Evolutionary conservation across 768 basidiomycete genomes (phyloP), one percentile per base, ranked within the genome.

Genomic region (Trametes punicea): DNA sequence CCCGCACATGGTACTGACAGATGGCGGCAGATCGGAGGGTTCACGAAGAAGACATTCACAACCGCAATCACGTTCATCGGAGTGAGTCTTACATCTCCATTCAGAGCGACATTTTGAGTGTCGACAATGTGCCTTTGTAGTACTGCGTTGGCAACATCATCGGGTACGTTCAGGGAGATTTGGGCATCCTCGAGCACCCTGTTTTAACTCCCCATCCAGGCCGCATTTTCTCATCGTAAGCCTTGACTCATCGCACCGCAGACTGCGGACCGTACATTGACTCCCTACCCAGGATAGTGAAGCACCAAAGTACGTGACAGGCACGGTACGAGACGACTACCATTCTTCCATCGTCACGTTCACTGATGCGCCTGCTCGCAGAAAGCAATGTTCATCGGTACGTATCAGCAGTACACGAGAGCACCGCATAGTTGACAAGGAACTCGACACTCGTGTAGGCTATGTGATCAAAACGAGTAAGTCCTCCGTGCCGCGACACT

Each of bases 1-100:
- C n/a, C n/a, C n/a, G n/a, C n/a, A n/a, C n/a, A n/a, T n/a, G n/a
- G n/a, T n/a, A n/a, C n/a, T n/a, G n/a, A n/a, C n/a, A n/a, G n/a
- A n/a, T n/a, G n/a, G n/a, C n/a, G n/a, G n/a, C n/a, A 69, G 66
- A 59, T 67, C n/a, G 66, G 66, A 29, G 68, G 68, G 0, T 69
- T 67, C 38, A 67, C 68, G 20, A 69, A 69, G 64, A 57, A 63
- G 42, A 66, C 66, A 40, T 65, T 67, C 46, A 69, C 67, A 20
- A 66, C 65, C 0, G 67, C 66, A 6, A 50, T 68, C 15, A 69
- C 65, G 18, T 70, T 73, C 54, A 49, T 72, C 30, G 68, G 58
- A 4, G 61, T 59, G 29, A 1, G 57, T 51, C 16, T n/a, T 13
- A 21, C 15, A 6, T n/a, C 20, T 21, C 15, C 21, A 9, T 4